Percentiles rank a stretch among this genome's conserved stretches.
These are phyloP conservation scores for Hemisphaericaspora lyxosophila DNA, from an alignment of 1,139 yeast genomes.

Conservation along the genomic window DNA sequence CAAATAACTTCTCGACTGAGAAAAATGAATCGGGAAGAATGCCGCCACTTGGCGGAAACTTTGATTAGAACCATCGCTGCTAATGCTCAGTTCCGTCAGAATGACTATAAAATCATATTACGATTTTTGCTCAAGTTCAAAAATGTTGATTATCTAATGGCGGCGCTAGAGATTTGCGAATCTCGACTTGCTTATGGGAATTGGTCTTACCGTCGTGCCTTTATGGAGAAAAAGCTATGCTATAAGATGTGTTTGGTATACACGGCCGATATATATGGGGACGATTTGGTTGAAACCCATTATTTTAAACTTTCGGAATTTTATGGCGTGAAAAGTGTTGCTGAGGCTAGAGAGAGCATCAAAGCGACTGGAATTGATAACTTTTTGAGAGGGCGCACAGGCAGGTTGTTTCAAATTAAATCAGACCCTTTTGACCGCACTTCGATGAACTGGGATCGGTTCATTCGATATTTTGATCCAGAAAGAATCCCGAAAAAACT, in stretches of 20 bases:
- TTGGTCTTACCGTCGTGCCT: conserved; percentile 15
- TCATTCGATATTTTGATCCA: conserved; percentile 13
- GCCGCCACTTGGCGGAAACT: not conserved
- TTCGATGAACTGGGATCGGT: conserved; percentile 10
- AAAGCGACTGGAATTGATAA: conserved; percentile 2
- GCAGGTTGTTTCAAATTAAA: conserved; percentile 10
- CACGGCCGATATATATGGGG: conserved; percentile 6
- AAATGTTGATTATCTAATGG: conserved; percentile 14
- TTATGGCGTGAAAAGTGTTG: conserved; percentile 23
- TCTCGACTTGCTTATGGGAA: conserved; percentile 30
- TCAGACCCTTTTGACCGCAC: conserved; percentile 6
- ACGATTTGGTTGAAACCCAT: conserved; percentile 13
- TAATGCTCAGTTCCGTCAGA: not conserved
- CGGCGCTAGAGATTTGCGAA: conserved; percentile 28
- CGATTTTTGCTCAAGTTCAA: conserved; percentile 15
- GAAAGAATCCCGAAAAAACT: conserved; percentile 1
- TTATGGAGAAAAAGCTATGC: conserved; percentile 11
- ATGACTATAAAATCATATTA: conserved; percentile 11
- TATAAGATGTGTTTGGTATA: conserved; percentile 11
- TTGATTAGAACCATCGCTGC: not conserved
- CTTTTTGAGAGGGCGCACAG: conserved; percentile 10
- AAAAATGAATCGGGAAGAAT: not conserved
- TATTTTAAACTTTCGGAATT: conserved; percentile 28
- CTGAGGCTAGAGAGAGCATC: conserved; percentile 9
- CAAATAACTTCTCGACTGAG: not conserved